Evolutionary conservation across 805 yeast genomes (phyloP).

Genomic region (Saccharomycopsis vini): DNA sequence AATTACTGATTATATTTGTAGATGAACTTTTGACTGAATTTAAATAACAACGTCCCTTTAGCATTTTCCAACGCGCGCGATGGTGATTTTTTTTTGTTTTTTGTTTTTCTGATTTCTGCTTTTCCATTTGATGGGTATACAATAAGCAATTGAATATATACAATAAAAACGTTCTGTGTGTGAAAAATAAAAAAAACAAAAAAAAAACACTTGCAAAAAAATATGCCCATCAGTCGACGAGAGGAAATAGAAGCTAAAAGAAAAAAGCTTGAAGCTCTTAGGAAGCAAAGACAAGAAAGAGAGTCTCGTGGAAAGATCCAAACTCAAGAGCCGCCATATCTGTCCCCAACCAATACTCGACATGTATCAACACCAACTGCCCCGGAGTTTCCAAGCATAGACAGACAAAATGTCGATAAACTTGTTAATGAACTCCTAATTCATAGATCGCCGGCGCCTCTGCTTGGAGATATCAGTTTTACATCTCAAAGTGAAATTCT

Average conservation of each 20-base stretch:
- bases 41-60: no score
- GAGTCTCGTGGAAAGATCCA: background rate
- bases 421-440: conserved; percentile 11
- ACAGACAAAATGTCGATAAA: conserved; percentile 5
- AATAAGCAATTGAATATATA: no score
- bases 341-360: background rate
- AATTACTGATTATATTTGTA: no score
- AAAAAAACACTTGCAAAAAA: background rate
- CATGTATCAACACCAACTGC: background rate
- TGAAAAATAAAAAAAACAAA: no score
- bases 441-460: background rate
- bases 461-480: no score
- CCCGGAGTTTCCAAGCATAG: background rate
- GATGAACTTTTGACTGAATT: no score
- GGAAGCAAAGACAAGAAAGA: conserved; percentile 13
- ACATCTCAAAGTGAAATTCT: no score
- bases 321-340: background rate
- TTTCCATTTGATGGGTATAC: background rate
- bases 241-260: conserved; percentile 20
- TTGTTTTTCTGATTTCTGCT: background rate
- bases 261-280: conserved; percentile 13
- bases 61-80: no score
- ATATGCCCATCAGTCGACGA: conserved; percentile 10
- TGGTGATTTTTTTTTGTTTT: background rate
- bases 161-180: no score